Conservation (phyloP, 768 basidiomycete genomes). For the Cyclocybe aegerita region DNA sequence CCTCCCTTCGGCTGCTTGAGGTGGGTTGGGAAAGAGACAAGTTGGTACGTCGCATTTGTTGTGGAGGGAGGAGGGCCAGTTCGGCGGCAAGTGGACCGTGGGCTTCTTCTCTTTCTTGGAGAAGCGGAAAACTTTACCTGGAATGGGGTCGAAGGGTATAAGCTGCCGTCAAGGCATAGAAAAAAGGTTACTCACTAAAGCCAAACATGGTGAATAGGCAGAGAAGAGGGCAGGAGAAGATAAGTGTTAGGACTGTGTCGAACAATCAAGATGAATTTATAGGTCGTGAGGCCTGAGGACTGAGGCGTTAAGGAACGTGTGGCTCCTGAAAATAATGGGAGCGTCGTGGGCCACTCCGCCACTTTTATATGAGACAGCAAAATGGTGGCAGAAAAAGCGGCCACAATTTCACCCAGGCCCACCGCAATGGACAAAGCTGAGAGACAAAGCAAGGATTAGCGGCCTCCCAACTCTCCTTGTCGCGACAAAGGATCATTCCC, state of each 20-base stretch:
- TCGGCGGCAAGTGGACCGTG: slow-evolving; percentile 6
- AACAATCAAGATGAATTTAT: background rate
- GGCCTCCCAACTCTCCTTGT: no score
- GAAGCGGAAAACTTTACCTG: slow-evolving; percentile 4
- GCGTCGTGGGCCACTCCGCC: background rate
- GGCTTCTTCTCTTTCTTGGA: slow-evolving; percentile 7
- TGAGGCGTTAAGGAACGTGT: background rate
- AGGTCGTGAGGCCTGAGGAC: background rate
- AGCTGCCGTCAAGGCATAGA: background rate
- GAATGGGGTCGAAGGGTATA: background rate
- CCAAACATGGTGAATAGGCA: background rate
- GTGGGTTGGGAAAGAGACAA: slow-evolving; percentile 28
- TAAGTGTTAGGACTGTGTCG: background rate
- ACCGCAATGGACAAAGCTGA: no score
- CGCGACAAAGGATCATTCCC: no score
- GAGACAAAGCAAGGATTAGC: no score
- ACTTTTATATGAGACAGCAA: no score
- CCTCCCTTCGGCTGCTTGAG: slow-evolving; percentile 26
- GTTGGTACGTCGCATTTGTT: slow-evolving; percentile 24
- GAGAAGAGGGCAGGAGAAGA: background rate
- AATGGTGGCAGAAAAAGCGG: no score
- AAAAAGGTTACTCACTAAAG: background rate
- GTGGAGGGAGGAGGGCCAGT: slow-evolving; percentile 25
- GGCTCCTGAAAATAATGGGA: background rate
- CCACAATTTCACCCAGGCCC: no score